Conservation (phyloP, 768 basidiomycete genomes). For the Mycena capillaripes region DNA sequence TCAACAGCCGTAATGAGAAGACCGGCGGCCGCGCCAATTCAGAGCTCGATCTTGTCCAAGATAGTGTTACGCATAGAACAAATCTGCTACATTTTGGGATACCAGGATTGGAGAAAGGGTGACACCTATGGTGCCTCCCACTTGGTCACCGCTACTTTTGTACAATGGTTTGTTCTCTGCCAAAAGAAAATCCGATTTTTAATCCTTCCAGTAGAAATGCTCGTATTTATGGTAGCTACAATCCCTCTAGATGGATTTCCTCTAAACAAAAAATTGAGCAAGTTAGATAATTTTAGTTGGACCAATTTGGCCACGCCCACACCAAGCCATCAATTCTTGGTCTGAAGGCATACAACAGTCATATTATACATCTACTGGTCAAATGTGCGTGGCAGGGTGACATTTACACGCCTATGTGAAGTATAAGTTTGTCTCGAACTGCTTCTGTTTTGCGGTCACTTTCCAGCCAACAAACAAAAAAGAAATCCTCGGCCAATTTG, state of each 20-base stretch:
- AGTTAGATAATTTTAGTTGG: constrained; percentile 17
- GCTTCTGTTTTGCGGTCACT: background rate
- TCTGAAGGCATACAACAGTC: background rate
- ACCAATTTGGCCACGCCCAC: background rate
- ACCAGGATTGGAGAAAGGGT: no score
- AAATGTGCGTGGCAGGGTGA: background rate
- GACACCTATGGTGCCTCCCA: background rate
- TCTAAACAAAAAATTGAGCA: constrained; percentile 35
- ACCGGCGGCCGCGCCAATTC: no score
- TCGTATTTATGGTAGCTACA: constrained; percentile 28
- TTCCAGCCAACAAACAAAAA: no score
- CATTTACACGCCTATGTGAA: background rate
- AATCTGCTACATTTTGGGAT: no score
- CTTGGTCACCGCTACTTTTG: background rate
- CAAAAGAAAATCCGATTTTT: constrained; percentile 16
- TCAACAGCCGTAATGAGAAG: no score
- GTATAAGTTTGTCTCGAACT: background rate
- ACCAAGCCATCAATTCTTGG: background rate
- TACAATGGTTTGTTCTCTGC: background rate
- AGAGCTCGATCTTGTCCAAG: no score
- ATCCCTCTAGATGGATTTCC: constrained; percentile 32
- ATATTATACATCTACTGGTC: no score
- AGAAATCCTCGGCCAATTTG: no score
- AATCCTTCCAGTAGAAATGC: constrained; percentile 36
- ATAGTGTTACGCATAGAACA: no score